A percentile compares a stretch with the other conserved stretches of the same genome.
Conservation (phyloP, 306 rosid genomes). For the Gillenia trifoliata region DNA sequence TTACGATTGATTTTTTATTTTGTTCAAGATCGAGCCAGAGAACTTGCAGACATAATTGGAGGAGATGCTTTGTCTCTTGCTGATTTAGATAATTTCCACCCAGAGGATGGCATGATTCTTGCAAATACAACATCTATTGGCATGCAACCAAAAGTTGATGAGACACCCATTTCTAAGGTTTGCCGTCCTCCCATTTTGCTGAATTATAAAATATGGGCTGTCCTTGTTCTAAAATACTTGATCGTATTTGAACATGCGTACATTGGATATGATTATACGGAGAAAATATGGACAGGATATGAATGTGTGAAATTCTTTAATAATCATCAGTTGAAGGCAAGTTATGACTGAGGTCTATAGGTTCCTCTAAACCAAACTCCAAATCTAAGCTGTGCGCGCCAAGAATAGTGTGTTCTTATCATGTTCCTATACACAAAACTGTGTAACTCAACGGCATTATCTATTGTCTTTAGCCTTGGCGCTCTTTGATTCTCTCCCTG, state of each 20-base stretch:
- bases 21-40: conserved; percentile 72
- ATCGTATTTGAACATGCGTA: not conserved
- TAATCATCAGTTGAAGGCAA: not conserved
- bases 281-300: not conserved
- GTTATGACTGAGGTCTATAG: not conserved
- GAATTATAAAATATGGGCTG: not conserved
- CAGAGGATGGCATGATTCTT: conserved; percentile 89
- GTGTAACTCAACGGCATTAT: not conserved
- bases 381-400: not conserved
- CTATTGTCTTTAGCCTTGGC: not conserved
- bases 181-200: conserved; percentile 16
- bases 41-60: conserved; percentile 72
- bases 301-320: not conserved
- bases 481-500: not conserved
- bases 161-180: conserved; percentile 87
- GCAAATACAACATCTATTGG: conserved; percentile 92
- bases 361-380: not conserved
- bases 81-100: conserved; percentile 65
- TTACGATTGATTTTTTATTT: not conserved
- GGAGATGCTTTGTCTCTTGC: conserved; percentile 76
- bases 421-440: not conserved
- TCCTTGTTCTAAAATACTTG: conserved; percentile 9
- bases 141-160: conserved; percentile 88
- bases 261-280: not conserved
- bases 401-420: not conserved